A percentile compares a stretch with the other conserved stretches of the same genome.
These are phyloP conservation scores for Physcomitrium patens DNA, from an alignment of 225 moss, liverwort and hornwort species.

Conservation along the genomic window DNA sequence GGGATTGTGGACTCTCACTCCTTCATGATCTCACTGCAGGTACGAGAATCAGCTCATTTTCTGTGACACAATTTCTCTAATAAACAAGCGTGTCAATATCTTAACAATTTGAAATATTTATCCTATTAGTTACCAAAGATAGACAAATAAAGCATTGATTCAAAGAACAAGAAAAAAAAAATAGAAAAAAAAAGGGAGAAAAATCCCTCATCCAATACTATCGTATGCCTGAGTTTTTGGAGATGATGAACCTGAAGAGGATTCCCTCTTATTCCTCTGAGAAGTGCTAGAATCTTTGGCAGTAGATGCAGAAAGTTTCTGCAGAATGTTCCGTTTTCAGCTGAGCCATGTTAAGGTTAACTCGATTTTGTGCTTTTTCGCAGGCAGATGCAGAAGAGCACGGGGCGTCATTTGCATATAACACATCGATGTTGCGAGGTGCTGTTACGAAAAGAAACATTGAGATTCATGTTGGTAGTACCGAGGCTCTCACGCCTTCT, in stretches of 20 bases:
- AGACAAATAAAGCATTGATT: too few species aligned
- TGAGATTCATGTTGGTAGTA: slow-evolving; percentile 71
- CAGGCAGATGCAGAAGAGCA: slow-evolving; percentile 94
- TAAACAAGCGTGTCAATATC: slow-evolving; percentile 1
- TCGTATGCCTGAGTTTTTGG: neutral
- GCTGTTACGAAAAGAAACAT: slow-evolving; percentile 57
- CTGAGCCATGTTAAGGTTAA: slow-evolving; percentile 15
- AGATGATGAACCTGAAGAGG: neutral
- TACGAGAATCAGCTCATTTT: slow-evolving; percentile 24
- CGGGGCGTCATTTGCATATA: slow-evolving; percentile 79
- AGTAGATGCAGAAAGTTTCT: neutral
- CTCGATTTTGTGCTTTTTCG: slow-evolving; percentile 13
- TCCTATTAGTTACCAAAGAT: neutral
- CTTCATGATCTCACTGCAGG: slow-evolving; percentile 83
- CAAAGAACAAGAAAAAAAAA: too few species aligned
- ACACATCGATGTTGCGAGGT: slow-evolving; percentile 68
- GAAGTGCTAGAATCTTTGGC: neutral
- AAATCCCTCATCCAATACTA: neutral
- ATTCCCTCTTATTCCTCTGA: neutral
- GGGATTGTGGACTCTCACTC: slow-evolving; percentile 88
- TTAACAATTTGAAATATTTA: neutral
- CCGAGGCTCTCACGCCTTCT: slow-evolving; percentile 43
- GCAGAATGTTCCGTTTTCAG: neutral
- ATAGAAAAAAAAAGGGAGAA: too few species aligned
- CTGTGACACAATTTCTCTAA: neutral